phyloP scores from a whole-genome alignment of 306 rosid genomes.

The Cucurbita maxima region DNA sequence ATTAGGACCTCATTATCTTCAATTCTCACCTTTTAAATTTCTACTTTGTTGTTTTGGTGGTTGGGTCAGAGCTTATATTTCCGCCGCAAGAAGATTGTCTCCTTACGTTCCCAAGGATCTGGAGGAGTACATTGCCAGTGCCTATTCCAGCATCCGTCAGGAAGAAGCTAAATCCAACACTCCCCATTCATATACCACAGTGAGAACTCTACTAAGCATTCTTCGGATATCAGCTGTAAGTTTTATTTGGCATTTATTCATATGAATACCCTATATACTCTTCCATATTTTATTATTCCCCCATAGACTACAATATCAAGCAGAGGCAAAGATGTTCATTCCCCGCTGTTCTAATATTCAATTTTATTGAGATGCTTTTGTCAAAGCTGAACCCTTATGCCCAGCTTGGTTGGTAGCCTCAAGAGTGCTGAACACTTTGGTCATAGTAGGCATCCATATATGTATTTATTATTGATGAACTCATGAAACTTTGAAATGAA shows the following conservation, averaged over 20 bases:
- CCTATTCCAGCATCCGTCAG: conserved; percentile 81
- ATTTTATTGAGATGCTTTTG: not conserved
- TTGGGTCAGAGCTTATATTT: conserved; percentile 60
- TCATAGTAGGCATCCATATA: not conserved
- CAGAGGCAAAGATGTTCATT: not conserved
- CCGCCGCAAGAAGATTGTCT: conserved; percentile 86
- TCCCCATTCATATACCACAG: conserved; percentile 91
- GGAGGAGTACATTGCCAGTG: conserved; percentile 90
- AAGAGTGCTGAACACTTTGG: not conserved
- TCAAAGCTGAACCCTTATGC: not conserved
- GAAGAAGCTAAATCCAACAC: conserved; percentile 82
- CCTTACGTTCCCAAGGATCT: conserved; percentile 69
- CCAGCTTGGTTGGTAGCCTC: not conserved
- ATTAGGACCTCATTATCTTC: not conserved
- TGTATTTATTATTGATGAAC: not conserved
- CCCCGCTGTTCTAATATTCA: not conserved
- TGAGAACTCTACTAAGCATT: conserved; percentile 93
- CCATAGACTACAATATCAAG: not conserved
- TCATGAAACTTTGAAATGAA: not conserved
- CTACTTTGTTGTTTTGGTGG: not conserved
- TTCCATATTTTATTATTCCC: not conserved
- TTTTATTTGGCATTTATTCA: not conserved
- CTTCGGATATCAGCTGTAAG: conserved; percentile 92
- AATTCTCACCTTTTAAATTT: not conserved
- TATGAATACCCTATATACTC: not conserved